Evolutionary conservation across 768 basidiomycete species (phyloP).

Genomic region (Lactarius psammicola): DNA sequence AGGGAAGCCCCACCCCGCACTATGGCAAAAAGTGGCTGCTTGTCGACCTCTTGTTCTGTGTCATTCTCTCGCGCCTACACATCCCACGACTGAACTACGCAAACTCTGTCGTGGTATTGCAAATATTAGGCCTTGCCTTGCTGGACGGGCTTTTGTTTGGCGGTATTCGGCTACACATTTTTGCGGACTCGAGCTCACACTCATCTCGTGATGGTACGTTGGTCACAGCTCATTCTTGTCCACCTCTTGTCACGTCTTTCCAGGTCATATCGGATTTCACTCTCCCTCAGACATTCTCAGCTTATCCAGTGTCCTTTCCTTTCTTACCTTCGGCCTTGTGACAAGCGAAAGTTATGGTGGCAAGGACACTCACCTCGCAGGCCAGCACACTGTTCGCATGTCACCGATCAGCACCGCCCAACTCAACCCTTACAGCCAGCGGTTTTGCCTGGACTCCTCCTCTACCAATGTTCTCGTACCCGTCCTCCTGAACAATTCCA

Average conservation of each 20-base stretch:
- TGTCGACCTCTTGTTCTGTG: slow-evolving; percentile 61
- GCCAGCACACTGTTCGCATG: slow-evolving; percentile 89
- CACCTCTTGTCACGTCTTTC: slow-evolving; percentile 1
- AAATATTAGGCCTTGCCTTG: slow-evolving; percentile 59
- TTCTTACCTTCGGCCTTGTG: slow-evolving; percentile 52
- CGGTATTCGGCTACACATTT: slow-evolving; percentile 57
- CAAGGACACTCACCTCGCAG: slow-evolving; percentile 64
- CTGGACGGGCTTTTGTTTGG: slow-evolving; percentile 72
- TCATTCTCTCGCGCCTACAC: slow-evolving; percentile 57
- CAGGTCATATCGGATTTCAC: slow-evolving; percentile 28
- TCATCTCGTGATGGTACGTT: slow-evolving; percentile 26
- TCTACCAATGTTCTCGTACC: slow-evolving; percentile 66
- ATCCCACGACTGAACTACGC: slow-evolving; percentile 74
- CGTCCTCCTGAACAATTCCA: slow-evolving; percentile 86
- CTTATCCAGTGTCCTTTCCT: slow-evolving; percentile 49
- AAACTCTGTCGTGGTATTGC: slow-evolving; percentile 59
- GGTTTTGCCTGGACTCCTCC: slow-evolving; percentile 67
- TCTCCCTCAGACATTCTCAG: slow-evolving; percentile 38
- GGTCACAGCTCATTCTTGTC: slow-evolving; percentile 22
- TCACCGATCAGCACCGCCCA: slow-evolving; percentile 92
- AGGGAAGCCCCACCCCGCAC: slow-evolving; percentile 38
- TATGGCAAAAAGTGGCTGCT: slow-evolving; percentile 70
- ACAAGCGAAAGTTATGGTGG: slow-evolving; percentile 40
- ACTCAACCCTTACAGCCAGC: slow-evolving; percentile 71
- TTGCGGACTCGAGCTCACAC: slow-evolving; percentile 33